Percentiles rank a stretch among this genome's conserved stretches.
phyloP scores from a whole-genome alignment of 495 filamentous ascomycete species.

The Entonaema liquescens region DNA sequence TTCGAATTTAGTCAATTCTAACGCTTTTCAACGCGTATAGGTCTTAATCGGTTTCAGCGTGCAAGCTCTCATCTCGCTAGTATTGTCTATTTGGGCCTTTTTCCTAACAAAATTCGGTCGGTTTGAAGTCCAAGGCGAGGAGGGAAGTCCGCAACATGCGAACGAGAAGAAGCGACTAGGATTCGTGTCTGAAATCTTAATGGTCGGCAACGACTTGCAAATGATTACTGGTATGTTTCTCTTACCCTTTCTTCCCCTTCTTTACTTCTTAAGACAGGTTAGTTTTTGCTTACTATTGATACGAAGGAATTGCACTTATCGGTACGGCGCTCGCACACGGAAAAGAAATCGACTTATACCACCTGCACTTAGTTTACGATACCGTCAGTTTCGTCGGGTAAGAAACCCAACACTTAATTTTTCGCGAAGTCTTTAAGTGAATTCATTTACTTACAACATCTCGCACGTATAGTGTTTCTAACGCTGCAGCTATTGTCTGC shows the following conservation, averaged over 20 bases:
- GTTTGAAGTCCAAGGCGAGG: slow-evolving; percentile 37
- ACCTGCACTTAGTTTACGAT: slow-evolving; percentile 50
- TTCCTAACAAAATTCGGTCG: slow-evolving; percentile 55
- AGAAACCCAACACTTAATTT: background rate
- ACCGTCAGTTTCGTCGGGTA: slow-evolving; percentile 51
- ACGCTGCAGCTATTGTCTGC: slow-evolving; percentile 49
- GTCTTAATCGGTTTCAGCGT: slow-evolving; percentile 48
- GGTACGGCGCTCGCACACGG: slow-evolving; percentile 42
- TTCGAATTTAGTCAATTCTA: slow-evolving; percentile 16
- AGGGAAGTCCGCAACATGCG: slow-evolving; percentile 42
- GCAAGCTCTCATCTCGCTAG: slow-evolving; percentile 46
- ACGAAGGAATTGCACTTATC: slow-evolving; percentile 40
- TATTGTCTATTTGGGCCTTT: slow-evolving; percentile 52
- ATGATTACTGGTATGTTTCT: slow-evolving; percentile 36
- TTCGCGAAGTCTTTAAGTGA: background rate
- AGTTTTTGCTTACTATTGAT: slow-evolving; percentile 3
- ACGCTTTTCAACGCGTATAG: slow-evolving; percentile 21
- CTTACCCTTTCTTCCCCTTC: background rate
- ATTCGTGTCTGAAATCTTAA: slow-evolving; percentile 49
- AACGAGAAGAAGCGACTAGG: slow-evolving; percentile 48
- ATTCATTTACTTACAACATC: slow-evolving; percentile 2
- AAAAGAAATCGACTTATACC: slow-evolving; percentile 45
- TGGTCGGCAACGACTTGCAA: slow-evolving; percentile 51
- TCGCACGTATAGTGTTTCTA: slow-evolving; percentile 39
- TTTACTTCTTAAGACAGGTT: background rate